phyloP scores from a whole-genome alignment of 306 rosid genomes.

The Sophora flavescens region DNA sequence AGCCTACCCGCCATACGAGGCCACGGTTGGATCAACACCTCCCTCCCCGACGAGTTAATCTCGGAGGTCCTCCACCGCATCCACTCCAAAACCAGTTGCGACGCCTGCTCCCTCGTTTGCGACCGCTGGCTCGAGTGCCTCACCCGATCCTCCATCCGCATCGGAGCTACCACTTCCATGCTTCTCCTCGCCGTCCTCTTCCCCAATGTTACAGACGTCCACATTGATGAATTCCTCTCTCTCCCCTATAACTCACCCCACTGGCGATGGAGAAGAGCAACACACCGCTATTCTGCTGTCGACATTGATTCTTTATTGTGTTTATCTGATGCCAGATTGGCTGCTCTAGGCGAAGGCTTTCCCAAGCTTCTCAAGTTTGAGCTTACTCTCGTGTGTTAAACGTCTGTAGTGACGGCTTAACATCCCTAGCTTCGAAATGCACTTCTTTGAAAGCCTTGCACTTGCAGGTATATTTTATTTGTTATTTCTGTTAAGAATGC shows the following conservation, averaged over 20 bases:
- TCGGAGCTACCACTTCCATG: conserved; percentile 58
- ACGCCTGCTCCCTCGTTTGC: conserved; percentile 69
- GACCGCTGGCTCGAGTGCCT: conserved; percentile 81
- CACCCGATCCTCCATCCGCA: conserved; percentile 67
- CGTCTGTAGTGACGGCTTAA: conserved; percentile 70
- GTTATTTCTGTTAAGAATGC: no score
- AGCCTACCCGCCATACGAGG: conserved; percentile 68
- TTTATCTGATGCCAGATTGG: no score
- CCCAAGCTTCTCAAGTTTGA: no score
- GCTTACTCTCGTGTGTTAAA: conserved; percentile 88
- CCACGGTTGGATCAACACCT: conserved; percentile 67
- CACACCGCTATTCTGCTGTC: no score
- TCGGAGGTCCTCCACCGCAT: conserved; percentile 64
- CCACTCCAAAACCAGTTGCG: conserved; percentile 65
- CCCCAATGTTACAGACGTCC: no score
- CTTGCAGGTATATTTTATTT: conserved; percentile 72
- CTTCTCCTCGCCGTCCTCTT: no score
- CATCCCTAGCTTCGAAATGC: conserved; percentile 69
- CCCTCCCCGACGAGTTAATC: conserved; percentile 76
- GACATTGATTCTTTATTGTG: no score
- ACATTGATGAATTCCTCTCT: no score
- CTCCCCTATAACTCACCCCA: no score
- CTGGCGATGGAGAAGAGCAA: no score
- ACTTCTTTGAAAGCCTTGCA: conserved; percentile 75
- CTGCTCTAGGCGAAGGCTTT: no score